A percentile compares a stretch with the other conserved stretches of the same genome.
Evolutionary conservation across 116 monocot genomes (phyloP).

Genomic region (Cymodocea nodosa): DNA sequence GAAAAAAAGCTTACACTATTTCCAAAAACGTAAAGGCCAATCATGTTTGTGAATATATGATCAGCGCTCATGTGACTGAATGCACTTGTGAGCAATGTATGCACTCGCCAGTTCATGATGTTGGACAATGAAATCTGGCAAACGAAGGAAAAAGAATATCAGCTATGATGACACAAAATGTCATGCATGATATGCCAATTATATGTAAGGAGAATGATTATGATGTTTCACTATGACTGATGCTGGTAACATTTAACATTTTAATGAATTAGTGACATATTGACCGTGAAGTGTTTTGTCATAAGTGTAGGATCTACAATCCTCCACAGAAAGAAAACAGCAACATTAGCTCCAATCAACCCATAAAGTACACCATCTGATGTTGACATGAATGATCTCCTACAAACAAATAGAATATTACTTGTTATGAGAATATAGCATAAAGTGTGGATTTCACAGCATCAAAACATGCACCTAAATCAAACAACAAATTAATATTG

Average conservation of each 20-base stretch:
- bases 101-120: slow-evolving; percentile 51
- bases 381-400: slow-evolving; percentile 18
- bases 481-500: too few relatives aligned
- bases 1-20: slow-evolving; percentile 38
- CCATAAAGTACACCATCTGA: slow-evolving; percentile 32
- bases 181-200: not conserved
- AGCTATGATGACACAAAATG: not conserved
- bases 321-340: slow-evolving; percentile 67
- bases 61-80: slow-evolving; percentile 66
- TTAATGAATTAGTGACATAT: not conserved
- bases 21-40: slow-evolving; percentile 89
- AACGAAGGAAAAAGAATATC: not conserved
- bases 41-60: slow-evolving; percentile 76
- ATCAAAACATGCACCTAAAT: too few relatives aligned
- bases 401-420: slow-evolving; percentile 5
- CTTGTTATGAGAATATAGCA: too few relatives aligned
- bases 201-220: not conserved
- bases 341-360: slow-evolving; percentile 69
- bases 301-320: slow-evolving; percentile 63
- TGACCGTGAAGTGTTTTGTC: slow-evolving; percentile 74
- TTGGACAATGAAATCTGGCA: slow-evolving; percentile 73
- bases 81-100: slow-evolving; percentile 77
- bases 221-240: not conserved
- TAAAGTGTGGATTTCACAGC: too few relatives aligned
- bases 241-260: not conserved